These are phyloP conservation scores for Suhomyces coccinellae DNA, from an alignment of 1,139 yeast genomes.

Conservation along the genomic window DNA sequence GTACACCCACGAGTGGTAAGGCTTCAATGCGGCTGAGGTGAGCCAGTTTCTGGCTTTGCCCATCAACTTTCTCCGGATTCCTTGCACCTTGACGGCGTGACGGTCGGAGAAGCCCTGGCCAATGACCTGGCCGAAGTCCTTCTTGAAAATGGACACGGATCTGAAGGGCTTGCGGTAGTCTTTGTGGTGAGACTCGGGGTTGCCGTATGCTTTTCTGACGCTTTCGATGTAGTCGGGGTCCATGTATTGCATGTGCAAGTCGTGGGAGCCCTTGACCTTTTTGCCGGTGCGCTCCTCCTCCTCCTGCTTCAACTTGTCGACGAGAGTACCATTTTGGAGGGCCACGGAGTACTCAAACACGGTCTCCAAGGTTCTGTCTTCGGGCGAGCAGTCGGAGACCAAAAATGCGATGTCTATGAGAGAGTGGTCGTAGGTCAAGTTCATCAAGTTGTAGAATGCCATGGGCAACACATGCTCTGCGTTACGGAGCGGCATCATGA, in stretches of 20 bases:
- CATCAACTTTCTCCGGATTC: conserved; percentile 82
- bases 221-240: conserved; percentile 59
- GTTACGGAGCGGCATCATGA: conserved; percentile 77
- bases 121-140: conserved; percentile 81
- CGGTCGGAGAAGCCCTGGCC: conserved; percentile 90
- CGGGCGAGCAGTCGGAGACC: conserved; percentile 79
- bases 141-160: conserved; percentile 70
- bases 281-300: conserved; percentile 33
- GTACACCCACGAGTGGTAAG: conserved; percentile 91
- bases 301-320: conserved; percentile 46
- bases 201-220: conserved; percentile 57
- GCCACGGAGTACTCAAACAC: conserved; percentile 65
- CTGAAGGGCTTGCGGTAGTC: conserved; percentile 73
- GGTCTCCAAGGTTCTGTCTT: conserved; percentile 70
- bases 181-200: conserved; percentile 56
- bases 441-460: conserved; percentile 84
- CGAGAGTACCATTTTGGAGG: conserved; percentile 68
- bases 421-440: conserved; percentile 79
- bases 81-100: conserved; percentile 89
- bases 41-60: conserved; percentile 91
- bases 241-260: conserved; percentile 69
- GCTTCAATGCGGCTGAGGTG: conserved; percentile 70
- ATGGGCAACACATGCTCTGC: conserved; percentile 79
- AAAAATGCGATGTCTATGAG: conserved; percentile 81
- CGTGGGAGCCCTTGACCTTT: conserved; percentile 51